Evolutionary conservation across 345 rosid genomes (phyloP).

Genomic region (Linum lewisii): DNA sequence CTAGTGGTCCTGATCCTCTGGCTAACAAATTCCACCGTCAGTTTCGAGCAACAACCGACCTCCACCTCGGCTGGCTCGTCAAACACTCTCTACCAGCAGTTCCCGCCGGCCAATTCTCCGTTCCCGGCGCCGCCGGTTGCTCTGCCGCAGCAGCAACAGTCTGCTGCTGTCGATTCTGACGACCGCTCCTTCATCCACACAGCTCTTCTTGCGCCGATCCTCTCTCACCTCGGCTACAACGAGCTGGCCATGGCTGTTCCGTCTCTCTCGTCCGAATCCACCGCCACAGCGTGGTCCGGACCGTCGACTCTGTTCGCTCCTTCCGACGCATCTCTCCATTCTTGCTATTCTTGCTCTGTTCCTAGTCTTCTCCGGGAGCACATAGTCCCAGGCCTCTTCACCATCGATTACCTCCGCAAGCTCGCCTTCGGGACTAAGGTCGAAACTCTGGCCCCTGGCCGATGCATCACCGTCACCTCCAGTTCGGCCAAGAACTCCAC

Average conservation of each 20-base stretch:
- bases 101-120: background rate
- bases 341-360: conserved; percentile 40
- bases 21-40: conserved; percentile 4
- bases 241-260: conserved; percentile 47
- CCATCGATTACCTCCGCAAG: conserved; percentile 41
- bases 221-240: conserved; percentile 55
- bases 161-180: conserved; percentile 7
- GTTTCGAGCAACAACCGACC: conserved; percentile 1
- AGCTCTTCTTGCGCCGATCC: conserved; percentile 37
- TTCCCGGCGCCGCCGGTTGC: conserved; percentile 4
- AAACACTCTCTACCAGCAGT: background rate
- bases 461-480: conserved; percentile 49
- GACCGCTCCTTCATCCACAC: conserved; percentile 24
- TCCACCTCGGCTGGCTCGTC: conserved; percentile 5
- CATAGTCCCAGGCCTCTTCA: conserved; percentile 55
- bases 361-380: conserved; percentile 52
- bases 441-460: conserved; percentile 50
- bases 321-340: conserved; percentile 39
- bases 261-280: conserved; percentile 30
- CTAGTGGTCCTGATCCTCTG: conserved; percentile 10
- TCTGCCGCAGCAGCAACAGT: conserved; percentile 1
- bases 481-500: conserved; percentile 18
- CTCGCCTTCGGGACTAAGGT: conserved; percentile 50
- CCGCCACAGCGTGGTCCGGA: conserved; percentile 39
- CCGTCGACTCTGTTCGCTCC: conserved; percentile 64